Evolutionary conservation across 495 filamentous ascomycete species (phyloP).

Genomic region (Bacidia rubella): DNA sequence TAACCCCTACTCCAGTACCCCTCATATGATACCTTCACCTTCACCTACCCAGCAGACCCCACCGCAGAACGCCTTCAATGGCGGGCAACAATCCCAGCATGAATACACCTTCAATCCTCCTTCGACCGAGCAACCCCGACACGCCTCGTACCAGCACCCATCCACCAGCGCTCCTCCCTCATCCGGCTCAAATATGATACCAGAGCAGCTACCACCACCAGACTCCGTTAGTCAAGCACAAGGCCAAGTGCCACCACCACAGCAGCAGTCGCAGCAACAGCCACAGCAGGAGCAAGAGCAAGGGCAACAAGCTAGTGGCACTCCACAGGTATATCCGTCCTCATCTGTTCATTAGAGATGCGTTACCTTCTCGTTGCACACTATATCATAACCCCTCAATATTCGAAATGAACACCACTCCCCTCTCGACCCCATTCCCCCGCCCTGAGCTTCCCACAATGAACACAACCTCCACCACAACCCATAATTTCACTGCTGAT

Average conservation of each 20-base stretch:
- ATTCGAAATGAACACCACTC: neutral
- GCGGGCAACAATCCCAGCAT: neutral
- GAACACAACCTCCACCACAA: slow-evolving; percentile 14
- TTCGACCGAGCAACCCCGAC: neutral
- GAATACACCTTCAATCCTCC: neutral
- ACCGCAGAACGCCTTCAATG: neutral
- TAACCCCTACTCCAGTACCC: neutral
- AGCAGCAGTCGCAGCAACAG: neutral
- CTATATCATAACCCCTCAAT: too few relatives aligned
- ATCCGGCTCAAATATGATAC: neutral
- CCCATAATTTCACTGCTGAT: slow-evolving; percentile 7
- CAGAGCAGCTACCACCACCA: neutral
- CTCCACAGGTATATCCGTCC: neutral
- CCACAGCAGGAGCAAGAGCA: neutral
- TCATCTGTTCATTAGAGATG: too few relatives aligned
- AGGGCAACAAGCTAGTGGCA: neutral
- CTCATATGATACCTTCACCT: neutral
- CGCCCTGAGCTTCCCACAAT: slow-evolving; percentile 14
- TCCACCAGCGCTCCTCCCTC: neutral
- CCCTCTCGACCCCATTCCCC: neutral
- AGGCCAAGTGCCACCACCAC: neutral
- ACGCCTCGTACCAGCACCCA: neutral
- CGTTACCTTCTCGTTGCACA: too few relatives aligned
- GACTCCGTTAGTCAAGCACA: neutral
- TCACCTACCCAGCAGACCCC: neutral